A percentile compares a stretch with the other conserved stretches of the same genome.
Conservation (phyloP, 495 filamentous ascomycete species). For the Aspergillus wentii region DNA sequence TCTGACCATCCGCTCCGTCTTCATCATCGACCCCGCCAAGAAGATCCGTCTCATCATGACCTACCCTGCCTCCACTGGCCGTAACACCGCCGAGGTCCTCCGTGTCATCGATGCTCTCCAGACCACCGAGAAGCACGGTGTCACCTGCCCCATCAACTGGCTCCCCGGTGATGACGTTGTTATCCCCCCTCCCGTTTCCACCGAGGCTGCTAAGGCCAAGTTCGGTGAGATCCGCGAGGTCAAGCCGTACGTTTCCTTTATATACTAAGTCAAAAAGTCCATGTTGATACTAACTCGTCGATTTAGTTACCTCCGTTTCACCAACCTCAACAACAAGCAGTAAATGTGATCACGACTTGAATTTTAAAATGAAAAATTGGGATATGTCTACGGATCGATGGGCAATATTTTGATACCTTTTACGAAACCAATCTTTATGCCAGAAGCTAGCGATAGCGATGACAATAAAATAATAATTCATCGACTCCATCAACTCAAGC, state of each 20-base stretch:
- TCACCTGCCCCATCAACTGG: slow-evolving; percentile 95
- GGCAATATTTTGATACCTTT: slow-evolving; percentile 56
- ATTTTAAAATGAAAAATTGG: no score
- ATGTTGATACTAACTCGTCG: slow-evolving; percentile 13
- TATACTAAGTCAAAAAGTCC: no score
- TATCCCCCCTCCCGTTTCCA: slow-evolving; percentile 83
- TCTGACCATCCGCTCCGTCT: slow-evolving; percentile 98
- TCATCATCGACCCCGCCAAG: slow-evolving; percentile 98
- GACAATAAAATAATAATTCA: no score
- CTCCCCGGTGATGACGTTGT: slow-evolving; percentile 88
- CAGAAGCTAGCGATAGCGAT: slow-evolving; percentile 1
- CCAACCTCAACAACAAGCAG: no score
- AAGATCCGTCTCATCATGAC: slow-evolving; percentile 92
- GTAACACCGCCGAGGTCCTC: slow-evolving; percentile 93
- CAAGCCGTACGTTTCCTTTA: slow-evolving; percentile 84
- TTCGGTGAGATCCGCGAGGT: slow-evolving; percentile 90
- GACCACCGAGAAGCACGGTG: slow-evolving; percentile 92
- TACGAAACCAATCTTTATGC: slow-evolving; percentile 26
- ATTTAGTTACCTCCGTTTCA: slow-evolving; percentile 43
- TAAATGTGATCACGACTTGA: no score
- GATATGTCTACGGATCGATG: no score
- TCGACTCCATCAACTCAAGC: no score
- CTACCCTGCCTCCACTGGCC: slow-evolving; percentile 95
- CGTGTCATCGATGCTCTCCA: slow-evolving; percentile 94
- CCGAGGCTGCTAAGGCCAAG: slow-evolving; percentile 80